Evolutionary conservation across 2,329 filamentous ascomycete species (phyloP), one percentile per base, ranked within the genome.

Genomic region (Cordyceps militaris): DNA sequence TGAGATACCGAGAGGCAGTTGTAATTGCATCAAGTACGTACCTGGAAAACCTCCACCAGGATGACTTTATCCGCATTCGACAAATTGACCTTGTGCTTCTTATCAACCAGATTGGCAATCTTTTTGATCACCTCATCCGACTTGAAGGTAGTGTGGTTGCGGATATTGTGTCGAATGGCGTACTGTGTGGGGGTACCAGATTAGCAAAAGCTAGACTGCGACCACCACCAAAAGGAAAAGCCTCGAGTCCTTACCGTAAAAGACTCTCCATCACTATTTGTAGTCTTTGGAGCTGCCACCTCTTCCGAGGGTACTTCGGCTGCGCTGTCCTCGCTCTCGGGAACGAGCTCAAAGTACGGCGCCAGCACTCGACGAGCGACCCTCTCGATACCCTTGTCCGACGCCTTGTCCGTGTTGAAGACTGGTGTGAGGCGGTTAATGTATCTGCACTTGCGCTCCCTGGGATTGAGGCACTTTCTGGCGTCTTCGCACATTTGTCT

Each of bases 11-110:
- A n/a, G 24, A 3, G n/a, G 8, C 21, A 9, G 43, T 3, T 13
- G 5, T 26, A 9, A 28, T 10, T 6, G 28, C 16, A 23, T 23
- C 32, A 19, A 16, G 19, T 13, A 43, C 71, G 62, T 79, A 89
- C 89, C 81, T 91, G 85, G 70, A 88, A 93, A 58, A 94, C 80
- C 65, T 94, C 89, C 58, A 94, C 83, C 61, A 93, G 73, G 63
- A 94, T 86, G 32, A 92, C 82, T 67, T 89, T 83, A 72, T 93
- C 88, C 34, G 89, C 88, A n/a, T 79, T 80, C 49, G 79, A 82
- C n/a, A 95, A 79, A 65, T 92, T 84, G 59, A 94, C 90, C 66
- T 85, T 87, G 72, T 94, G 89, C 40, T 79, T 78, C 10, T 79
- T 74, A 51, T 84, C 83, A 60, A 91, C 81, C 30, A 85, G 73